Conservation (phyloP, 2,329 filamentous ascomycete species). For the Diaporthe nobilis region DNA sequence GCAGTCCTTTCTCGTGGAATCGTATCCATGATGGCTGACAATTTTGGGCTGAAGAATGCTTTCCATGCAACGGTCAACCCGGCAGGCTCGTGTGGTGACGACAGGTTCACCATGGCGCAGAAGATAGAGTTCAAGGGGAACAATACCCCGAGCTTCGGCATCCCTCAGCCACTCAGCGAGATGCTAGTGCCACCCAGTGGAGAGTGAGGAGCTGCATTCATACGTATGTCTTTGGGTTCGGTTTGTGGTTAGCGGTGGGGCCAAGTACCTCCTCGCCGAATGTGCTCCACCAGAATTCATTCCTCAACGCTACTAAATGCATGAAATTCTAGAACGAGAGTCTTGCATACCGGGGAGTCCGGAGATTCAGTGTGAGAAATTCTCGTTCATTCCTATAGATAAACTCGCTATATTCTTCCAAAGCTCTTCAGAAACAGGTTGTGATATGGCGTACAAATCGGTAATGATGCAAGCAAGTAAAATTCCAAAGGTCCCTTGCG, state of each 20-base stretch:
- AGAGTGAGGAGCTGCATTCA: neutral
- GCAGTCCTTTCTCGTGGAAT: neutral
- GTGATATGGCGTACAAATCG: neutral
- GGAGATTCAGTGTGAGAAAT: too few relatives aligned
- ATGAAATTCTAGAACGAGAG: neutral
- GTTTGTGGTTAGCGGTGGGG: neutral
- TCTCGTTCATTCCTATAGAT: neutral
- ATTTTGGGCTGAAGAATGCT: neutral
- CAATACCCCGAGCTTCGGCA: slow-evolving; percentile 11
- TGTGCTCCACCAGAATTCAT: too few relatives aligned
- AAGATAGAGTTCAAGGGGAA: slow-evolving; percentile 17
- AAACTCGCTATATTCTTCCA: neutral
- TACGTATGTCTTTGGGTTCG: neutral
- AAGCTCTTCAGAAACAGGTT: neutral
- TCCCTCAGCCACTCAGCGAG: neutral
- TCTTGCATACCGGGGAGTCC: too few relatives aligned
- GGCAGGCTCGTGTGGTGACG: neutral
- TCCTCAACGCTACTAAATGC: neutral
- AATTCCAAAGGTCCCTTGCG: neutral
- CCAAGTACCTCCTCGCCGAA: neutral
- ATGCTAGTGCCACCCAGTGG: slow-evolving; percentile 21
- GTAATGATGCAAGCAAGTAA: neutral
- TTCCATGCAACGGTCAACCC: slow-evolving; percentile 17
- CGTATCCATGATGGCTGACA: neutral
- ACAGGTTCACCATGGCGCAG: slow-evolving; percentile 13